Conservation (phyloP, 2,329 filamentous ascomycete species). For the Diaporthe helianthi region DNA sequence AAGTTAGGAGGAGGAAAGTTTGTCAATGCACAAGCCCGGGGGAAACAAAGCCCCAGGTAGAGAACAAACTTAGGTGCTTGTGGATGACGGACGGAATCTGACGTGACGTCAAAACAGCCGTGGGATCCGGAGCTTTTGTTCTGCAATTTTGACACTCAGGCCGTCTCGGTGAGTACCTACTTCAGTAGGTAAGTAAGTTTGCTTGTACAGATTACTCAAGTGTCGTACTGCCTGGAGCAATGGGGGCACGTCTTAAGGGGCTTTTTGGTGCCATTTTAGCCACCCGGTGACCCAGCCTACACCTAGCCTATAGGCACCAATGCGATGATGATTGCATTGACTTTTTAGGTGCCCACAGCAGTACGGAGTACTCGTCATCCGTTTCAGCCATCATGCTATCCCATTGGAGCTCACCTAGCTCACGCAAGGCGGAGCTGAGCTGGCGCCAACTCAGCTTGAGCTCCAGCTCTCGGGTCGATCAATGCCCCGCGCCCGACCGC, state of each 20-base stretch:
- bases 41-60: conserved; percentile 13
- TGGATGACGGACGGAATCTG: not conserved
- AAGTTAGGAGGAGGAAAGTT: not conserved
- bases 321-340: conserved; percentile 29
- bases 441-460: conserved; percentile 9
- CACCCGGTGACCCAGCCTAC: too few species aligned
- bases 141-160: not conserved
- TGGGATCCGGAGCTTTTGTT: conserved; percentile 5
- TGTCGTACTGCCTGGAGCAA: not conserved
- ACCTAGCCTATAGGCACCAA: not conserved
- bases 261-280: not conserved
- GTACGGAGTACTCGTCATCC: conserved; percentile 30
- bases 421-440: conserved; percentile 5
- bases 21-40: not conserved
- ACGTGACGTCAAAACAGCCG: conserved; percentile 32
- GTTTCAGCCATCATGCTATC: conserved; percentile 30
- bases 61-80: not conserved
- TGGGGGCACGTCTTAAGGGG: not conserved
- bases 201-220: not conserved
- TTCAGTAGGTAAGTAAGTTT: too few species aligned
- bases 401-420: conserved; percentile 29
- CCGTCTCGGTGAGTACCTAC: too few species aligned
- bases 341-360: not conserved
- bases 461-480: conserved; percentile 26
- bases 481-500: conserved; percentile 23